These are phyloP conservation scores for Talaromyces trachyspermus DNA, from an alignment of 495 filamentous ascomycete genomes.

Conservation along the genomic window DNA sequence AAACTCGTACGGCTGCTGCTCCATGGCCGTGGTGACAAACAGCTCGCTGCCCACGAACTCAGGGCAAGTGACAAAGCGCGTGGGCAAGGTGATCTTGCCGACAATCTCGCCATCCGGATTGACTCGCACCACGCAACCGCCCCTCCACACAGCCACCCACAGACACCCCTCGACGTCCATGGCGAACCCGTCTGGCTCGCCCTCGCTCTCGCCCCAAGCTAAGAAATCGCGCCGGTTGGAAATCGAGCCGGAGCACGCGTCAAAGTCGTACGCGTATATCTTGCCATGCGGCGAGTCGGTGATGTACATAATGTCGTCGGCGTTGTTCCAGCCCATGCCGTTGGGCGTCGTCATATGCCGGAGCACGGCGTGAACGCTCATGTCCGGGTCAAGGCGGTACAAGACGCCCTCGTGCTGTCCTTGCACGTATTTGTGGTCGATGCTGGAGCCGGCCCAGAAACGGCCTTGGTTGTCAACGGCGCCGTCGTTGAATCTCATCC, in stretches of 20 bases:
- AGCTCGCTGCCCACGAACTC: slow-evolving; percentile 68
- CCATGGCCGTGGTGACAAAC: slow-evolving; percentile 66
- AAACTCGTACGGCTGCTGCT: slow-evolving; percentile 43
- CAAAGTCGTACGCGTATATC: slow-evolving; percentile 72
- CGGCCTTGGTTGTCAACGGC: slow-evolving; percentile 73
- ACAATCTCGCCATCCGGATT: slow-evolving; percentile 55
- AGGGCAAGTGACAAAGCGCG: slow-evolving; percentile 62
- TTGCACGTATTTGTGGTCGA: slow-evolving; percentile 48
- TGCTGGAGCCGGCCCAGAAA: slow-evolving; percentile 89
- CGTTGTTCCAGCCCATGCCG: slow-evolving; percentile 65
- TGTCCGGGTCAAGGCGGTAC: slow-evolving; percentile 57
- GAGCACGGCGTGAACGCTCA: slow-evolving; percentile 52
- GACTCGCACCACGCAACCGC: slow-evolving; percentile 59
- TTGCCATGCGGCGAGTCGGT: slow-evolving; percentile 64
- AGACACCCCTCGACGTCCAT: slow-evolving; percentile 66
- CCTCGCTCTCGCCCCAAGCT: slow-evolving; percentile 31
- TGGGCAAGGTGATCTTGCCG: slow-evolving; percentile 59
- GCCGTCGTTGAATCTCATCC: slow-evolving; percentile 72
- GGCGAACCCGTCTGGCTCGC: slow-evolving; percentile 65
- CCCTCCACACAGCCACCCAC: slow-evolving; percentile 74
- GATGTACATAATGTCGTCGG: slow-evolving; percentile 74
- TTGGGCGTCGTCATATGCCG: slow-evolving; percentile 75
- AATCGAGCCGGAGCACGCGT: slow-evolving; percentile 51
- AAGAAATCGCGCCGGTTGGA: slow-evolving; percentile 54
- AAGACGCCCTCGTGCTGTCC: slow-evolving; percentile 43